Percentiles rank a stretch among this genome's conserved stretches.
Evolutionary conservation across 129 eudicot species (phyloP).

Genomic region (Gnaphalium uliginosum): DNA sequence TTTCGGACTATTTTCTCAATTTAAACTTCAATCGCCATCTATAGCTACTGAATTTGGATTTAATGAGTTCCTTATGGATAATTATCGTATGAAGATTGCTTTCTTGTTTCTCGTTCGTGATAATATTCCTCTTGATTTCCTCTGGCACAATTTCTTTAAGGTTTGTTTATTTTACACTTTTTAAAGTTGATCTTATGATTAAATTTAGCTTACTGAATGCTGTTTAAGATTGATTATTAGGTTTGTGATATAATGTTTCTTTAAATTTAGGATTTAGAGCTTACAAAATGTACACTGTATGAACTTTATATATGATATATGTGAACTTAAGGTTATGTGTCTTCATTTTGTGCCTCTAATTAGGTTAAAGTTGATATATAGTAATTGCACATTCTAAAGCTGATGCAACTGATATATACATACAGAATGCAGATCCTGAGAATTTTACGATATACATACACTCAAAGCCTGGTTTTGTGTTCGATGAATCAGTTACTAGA

Average conservation of each 20-base stretch:
- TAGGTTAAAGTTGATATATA: not conserved
- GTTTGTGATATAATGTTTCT: not conserved
- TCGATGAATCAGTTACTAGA: slow-evolving; percentile 39
- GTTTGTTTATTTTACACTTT: slow-evolving; percentile 23
- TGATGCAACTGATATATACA: slow-evolving; percentile 19
- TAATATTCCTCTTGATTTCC: slow-evolving; percentile 50
- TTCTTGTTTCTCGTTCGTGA: slow-evolving; percentile 51
- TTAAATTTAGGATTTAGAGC: slow-evolving; percentile 8
- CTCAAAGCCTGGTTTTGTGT: slow-evolving; percentile 55
- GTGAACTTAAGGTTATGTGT: slow-evolving; percentile 1
- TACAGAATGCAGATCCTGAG: slow-evolving; percentile 56
- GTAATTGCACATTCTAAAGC: slow-evolving; percentile 21
- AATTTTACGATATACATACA: slow-evolving; percentile 51
- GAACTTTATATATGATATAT: not conserved
- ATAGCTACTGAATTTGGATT: slow-evolving; percentile 24
- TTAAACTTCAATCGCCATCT: slow-evolving; percentile 37
- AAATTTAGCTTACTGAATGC: not conserved
- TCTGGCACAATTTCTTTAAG: slow-evolving; percentile 59
- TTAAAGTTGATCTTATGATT: not conserved
- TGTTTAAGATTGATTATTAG: not conserved
- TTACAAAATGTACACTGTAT: not conserved
- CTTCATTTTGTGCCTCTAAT: not conserved
- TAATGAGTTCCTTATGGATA: not conserved
- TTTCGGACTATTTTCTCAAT: slow-evolving; percentile 29
- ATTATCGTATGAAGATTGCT: slow-evolving; percentile 39